Percentiles rank a stretch among this genome's conserved stretches.
These are phyloP conservation scores for Geosmithia flava DNA, from an alignment of 2,329 filamentous ascomycete species.

Conservation along the genomic window DNA sequence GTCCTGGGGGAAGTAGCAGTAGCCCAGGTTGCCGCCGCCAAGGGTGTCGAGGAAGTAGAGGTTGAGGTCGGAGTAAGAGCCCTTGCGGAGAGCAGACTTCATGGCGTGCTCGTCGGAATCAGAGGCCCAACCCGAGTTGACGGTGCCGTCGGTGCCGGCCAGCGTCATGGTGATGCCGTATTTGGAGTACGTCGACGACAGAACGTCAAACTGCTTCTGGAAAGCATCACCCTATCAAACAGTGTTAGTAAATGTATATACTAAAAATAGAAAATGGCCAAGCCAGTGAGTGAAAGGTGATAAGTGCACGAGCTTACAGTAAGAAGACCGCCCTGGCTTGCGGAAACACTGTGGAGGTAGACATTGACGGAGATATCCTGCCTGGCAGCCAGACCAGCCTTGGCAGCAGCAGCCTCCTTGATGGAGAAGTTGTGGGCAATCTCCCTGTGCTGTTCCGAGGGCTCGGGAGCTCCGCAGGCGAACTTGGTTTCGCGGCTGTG, in stretches of 20 bases:
- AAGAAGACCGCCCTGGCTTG: conserved; percentile 1
- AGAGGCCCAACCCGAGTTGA: conserved; percentile 15
- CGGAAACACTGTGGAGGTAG: conserved; percentile 4
- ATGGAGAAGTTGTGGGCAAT: conserved; percentile 1
- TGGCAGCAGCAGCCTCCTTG: conserved; percentile 2
- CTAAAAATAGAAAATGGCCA: too few relatives aligned
- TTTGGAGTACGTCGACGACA: conserved; percentile 12
- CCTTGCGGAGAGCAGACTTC: conserved; percentile 30
- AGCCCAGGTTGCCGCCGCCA: conserved; percentile 23
- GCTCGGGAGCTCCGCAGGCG: conserved; percentile 1
- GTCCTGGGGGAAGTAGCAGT: conserved; percentile 31
- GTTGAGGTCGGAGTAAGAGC: conserved; percentile 28
- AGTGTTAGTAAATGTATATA: background rate
- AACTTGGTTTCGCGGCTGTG: background rate
- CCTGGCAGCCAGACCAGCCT: conserved; percentile 7
- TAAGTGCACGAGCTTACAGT: background rate
- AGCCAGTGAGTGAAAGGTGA: background rate
- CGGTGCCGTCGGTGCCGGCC: conserved; percentile 13
- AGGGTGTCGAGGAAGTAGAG: conserved; percentile 25
- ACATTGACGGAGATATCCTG: conserved; percentile 7
- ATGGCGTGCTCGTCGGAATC: conserved; percentile 21
- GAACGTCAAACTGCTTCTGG: conserved; percentile 10
- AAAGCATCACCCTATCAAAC: conserved; percentile 7
- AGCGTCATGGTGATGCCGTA: conserved; percentile 11
- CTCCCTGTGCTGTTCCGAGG: background rate